Conservation (phyloP, 768 basidiomycete genomes). For the Rubroboletus satanas region DNA sequence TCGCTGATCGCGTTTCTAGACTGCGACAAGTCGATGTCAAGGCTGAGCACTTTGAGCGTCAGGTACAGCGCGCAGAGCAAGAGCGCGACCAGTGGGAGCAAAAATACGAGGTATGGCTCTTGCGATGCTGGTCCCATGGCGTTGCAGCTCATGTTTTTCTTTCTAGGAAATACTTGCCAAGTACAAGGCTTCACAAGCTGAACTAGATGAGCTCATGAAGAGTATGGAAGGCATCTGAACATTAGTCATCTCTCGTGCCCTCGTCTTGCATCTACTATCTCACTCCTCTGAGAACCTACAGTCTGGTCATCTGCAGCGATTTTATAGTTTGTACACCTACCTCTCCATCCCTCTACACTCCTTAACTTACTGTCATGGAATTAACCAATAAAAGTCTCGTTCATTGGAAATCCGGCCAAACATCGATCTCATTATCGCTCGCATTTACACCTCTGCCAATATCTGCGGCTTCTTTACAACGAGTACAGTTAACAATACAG, state of each 20-base stretch:
- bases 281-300: conserved; percentile 1
- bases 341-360: conserved; percentile 14
- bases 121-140: neutral
- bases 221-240: conserved; percentile 69
- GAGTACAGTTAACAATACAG: neutral
- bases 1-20: conserved; percentile 41
- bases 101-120: conserved; percentile 78
- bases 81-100: conserved; percentile 93
- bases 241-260: neutral
- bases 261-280: conserved; percentile 3
- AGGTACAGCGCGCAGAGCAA: conserved; percentile 79
- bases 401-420: neutral
- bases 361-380: conserved; percentile 23
- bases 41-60: conserved; percentile 96
- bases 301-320: conserved; percentile 14
- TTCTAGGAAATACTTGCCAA: conserved; percentile 67
- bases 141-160: conserved; percentile 1
- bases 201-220: conserved; percentile 78
- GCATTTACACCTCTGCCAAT: neutral
- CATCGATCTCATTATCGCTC: neutral
- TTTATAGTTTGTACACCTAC: conserved; percentile 22
- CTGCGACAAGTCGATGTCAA: conserved; percentile 96
- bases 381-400: conserved; percentile 10
- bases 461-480: neutral
- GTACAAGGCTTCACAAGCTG: conserved; percentile 67